Evolutionary conservation across 768 basidiomycete genomes (phyloP), one percentile per base, ranked within the genome.

Genomic region (Crepidotus variabilis): DNA sequence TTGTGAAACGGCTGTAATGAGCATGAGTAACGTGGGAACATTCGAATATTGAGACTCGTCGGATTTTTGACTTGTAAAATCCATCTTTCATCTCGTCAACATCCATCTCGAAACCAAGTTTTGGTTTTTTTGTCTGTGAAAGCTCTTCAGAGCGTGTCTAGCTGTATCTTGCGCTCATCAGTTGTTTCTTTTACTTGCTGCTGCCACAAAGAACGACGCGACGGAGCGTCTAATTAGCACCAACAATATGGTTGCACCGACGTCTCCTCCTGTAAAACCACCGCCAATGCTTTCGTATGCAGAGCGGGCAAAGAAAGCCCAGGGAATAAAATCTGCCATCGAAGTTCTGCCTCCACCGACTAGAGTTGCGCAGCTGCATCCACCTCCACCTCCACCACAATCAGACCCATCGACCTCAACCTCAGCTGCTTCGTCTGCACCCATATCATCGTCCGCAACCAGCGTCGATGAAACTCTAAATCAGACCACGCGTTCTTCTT

Each of bases 221-320:
- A 36, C 35, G 35, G 35, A 36, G 35, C 35, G 35, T 36, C 35
- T 36, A 36, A 36, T 36, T 36, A 36, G 35, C 35, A 8, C 8
- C 35, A 8, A 36, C 8, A 8, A 36, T 8, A 36, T 36, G 35
- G 35, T 36, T 16, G 35, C 35, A 36, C 35, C 35, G 9, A 36
- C 35, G 35, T 8, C 16, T 36, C 9, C 35, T 36, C 35, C 35
- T 36, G 8, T 16, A 36, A 36, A 36, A 7, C 73, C 73, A 60
- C n/a, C n/a, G n/a, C n/a, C n/a, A n/a, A 67, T 75, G 55, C 75
- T 84, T 50, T 86, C 85, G 24, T 87, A 87, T 60, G 82, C 81
- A 35, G 76, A 83, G 50, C 77, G 76, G 47, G 81, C 78, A 57
- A 80, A 75, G 70, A 79, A 75, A 63, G 78, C 78, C 2, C 71